Evolutionary conservation across 2,329 filamentous ascomycete genomes (phyloP).

Genomic region (Aureobasidium zeae): DNA sequence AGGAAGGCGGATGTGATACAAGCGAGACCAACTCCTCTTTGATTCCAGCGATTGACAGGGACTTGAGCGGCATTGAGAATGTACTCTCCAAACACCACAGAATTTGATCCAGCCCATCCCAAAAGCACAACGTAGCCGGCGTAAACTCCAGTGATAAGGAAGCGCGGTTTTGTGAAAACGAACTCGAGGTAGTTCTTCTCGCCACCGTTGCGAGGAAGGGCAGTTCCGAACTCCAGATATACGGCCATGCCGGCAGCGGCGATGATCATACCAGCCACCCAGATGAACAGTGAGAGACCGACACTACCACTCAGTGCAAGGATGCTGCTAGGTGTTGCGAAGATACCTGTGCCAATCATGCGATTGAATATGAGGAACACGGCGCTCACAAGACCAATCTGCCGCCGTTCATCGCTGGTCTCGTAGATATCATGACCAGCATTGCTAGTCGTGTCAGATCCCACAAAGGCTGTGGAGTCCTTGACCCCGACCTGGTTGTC

Average conservation of each 20-base stretch:
- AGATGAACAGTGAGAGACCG: slow-evolving; percentile 54
- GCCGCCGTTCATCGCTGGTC: slow-evolving; percentile 19
- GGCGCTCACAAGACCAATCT: slow-evolving; percentile 48
- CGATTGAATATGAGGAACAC: slow-evolving; percentile 55
- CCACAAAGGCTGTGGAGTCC: slow-evolving; percentile 9
- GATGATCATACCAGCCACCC: slow-evolving; percentile 54
- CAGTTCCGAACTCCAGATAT: slow-evolving; percentile 58
- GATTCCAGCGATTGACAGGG: slow-evolving; percentile 57
- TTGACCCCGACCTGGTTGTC: slow-evolving; percentile 7
- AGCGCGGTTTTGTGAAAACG: slow-evolving; percentile 51
- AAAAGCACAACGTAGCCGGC: slow-evolving; percentile 53
- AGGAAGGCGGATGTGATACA: slow-evolving; percentile 57
- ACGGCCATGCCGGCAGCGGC: slow-evolving; percentile 54
- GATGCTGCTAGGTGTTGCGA: slow-evolving; percentile 53
- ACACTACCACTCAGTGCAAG: slow-evolving; percentile 49
- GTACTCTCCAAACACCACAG: slow-evolving; percentile 61
- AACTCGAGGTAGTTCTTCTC: slow-evolving; percentile 61
- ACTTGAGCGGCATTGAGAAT: slow-evolving; percentile 56
- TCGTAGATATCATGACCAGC: slow-evolving; percentile 15
- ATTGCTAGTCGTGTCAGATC: slow-evolving; percentile 5
- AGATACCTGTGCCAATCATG: slow-evolving; percentile 59
- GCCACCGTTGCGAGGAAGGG: slow-evolving; percentile 54
- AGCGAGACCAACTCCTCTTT: slow-evolving; percentile 56
- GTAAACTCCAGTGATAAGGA: slow-evolving; percentile 53
- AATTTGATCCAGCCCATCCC: slow-evolving; percentile 57